Base-by-base conservation (phyloP, 371 early-diverging fungal genomes). In the Mortierella sp. region DNA sequence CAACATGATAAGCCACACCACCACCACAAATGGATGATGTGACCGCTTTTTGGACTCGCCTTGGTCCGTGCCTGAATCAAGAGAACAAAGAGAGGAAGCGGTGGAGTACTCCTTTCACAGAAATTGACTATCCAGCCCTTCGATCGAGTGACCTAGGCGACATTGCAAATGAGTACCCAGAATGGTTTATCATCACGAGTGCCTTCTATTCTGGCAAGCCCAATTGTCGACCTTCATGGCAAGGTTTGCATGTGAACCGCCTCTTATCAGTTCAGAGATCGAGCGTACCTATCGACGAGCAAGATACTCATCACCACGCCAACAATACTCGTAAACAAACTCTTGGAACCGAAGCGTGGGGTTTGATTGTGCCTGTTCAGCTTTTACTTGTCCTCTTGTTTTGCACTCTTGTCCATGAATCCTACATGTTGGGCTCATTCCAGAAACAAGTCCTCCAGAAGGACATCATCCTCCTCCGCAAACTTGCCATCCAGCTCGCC, bases 401-500 rank as follows among this genome's bases (percentile, higher is more conserved):
- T 9, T 34, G 7, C 37, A 19, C 19, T 58, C 9, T 14, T 8
- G 3, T 19, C 7, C 13, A 0, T 19, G 10, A 22, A 50, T 4
- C 58, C 16, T 31, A n/a, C n/a, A n/a, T n/a, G n/a, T n/a, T n/a
- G n/a, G 7, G 34, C 13, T 37, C 45, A 68, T 8, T 73, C 76
- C 40, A 41, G 22, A 43, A 83, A 83, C 83, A 83, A 44, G 39
- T 83, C 83, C 41, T 83, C 83, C 0, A 75, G 26, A 4, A 78
- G 52, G 4, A 37, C 64, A 48, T 78, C 73, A 26, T 72, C 77
- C 55, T 75, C 70, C 26, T 75, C 76, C 16, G 48, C 72, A 14
- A 55, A 41, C 55, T n/a, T 29, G 40, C 63, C 66, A 31, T 68
- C 83, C 14, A 31, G 50, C 47, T 76, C 75, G 11, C 81, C 81